Base-by-base conservation (phyloP, 2,329 filamentous ascomycete genomes). In the Pestalotiopsis sp. region DNA sequence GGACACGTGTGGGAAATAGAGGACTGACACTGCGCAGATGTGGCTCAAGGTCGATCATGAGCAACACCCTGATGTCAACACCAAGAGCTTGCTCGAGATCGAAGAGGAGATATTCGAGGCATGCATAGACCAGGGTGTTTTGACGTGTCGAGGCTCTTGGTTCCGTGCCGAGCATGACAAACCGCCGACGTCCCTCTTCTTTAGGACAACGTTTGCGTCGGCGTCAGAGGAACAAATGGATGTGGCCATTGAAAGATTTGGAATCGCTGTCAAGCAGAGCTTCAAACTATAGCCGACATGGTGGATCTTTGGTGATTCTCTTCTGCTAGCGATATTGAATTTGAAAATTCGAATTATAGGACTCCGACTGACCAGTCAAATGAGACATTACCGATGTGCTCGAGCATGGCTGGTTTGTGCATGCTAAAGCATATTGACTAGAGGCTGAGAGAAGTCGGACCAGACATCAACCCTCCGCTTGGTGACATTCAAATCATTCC, bases 131-230 rank as follows among this genome's bases (percentile, higher is more conserved):
- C 88, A 92, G 74, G 92, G 93, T 25, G 93, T 96, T 4, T 85
- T 99, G 60, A 86, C 96, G 2, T 94, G 93, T 69, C 88, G 93
- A 62, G 96, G 96, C 3, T 95, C 91, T 62, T 99, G 95, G 95
- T 99, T 98, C 86, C 87, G 90, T 69, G 93, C 95, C 0, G 92
- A 96, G 77, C 87, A 86, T 58, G 85, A 88, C 62, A 85, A 83
- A 76, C 84, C 81, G 4, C 85, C 85, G 9, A 84, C 85, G 12
- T 91, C 90, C 36, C 85, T 97, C 80, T 98, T 93, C 83, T 97
- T 98, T 85, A 89, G 96, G 66, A 90, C 93, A 4, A 99, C 95
- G 0, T 99, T 92, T 83, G 95, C 95, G 0, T 91, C 94, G 49
- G 94, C 94, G 2, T 90, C 88, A 13, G 85, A 87, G 14, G 87